Percentiles rank a stretch among this genome's conserved stretches.
Conservation (phyloP, 225 moss, liverwort and hornwort genomes). For the Asterella californica region DNA sequence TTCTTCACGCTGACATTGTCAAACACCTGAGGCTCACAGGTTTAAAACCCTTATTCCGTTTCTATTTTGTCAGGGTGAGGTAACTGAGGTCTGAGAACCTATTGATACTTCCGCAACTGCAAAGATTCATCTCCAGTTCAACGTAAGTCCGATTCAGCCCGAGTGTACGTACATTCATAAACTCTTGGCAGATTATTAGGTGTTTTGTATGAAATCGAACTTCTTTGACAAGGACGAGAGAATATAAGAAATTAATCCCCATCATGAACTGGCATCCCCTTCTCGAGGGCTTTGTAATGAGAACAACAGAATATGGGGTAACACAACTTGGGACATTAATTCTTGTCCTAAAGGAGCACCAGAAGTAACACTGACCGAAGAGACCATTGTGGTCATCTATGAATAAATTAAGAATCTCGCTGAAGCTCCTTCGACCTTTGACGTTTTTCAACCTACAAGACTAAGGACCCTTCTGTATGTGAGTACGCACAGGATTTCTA, state of each 20-base stretch:
- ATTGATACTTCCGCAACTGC: too few relatives aligned
- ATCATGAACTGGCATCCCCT: not conserved
- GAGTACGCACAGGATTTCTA: not conserved
- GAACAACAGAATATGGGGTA: not conserved
- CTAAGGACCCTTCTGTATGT: not conserved
- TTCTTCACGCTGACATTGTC: too few relatives aligned
- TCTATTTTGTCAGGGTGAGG: too few relatives aligned
- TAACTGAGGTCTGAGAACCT: too few relatives aligned
- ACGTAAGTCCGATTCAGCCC: too few relatives aligned
- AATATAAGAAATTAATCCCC: too few relatives aligned
- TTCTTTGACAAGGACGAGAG: too few relatives aligned
- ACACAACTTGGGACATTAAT: not conserved
- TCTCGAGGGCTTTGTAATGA: not conserved
- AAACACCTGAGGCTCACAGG: too few relatives aligned
- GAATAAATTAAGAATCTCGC: not conserved
- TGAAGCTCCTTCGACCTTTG: conserved; percentile 1
- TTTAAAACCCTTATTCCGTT: too few relatives aligned
- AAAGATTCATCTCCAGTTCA: too few relatives aligned
- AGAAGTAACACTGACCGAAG: not conserved
- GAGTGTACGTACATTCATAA: too few relatives aligned
- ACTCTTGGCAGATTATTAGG: too few relatives aligned
- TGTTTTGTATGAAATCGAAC: not conserved
- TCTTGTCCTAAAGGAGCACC: not conserved
- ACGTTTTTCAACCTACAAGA: not conserved
- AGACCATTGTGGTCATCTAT: not conserved